Base-by-base conservation (phyloP, 768 basidiomycete species). In the Pisolithus albus region DNA sequence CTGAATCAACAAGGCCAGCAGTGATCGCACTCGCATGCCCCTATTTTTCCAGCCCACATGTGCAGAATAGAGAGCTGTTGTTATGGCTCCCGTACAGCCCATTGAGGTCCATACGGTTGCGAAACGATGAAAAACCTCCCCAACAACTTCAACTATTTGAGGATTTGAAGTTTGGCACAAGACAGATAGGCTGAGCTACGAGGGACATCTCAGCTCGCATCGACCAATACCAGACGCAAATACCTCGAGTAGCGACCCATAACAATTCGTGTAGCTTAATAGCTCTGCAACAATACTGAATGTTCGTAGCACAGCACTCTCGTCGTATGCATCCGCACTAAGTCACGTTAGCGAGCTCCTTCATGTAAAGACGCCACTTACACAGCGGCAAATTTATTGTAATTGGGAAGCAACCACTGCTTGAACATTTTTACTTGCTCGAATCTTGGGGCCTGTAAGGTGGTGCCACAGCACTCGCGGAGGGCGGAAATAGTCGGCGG, bases 21-120 rank as follows among this genome's bases (percentile, higher is more conserved):
- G 68, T 4, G 77, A 72, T 26, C 84, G 81, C 47, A 80, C 83
- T 60, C 83, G 84, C 46, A 80, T 70, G 23, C 87, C 85, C 51
- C 79, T 76, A 15, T 74, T 70, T 60, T 82, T 83, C 79, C 82
- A 86, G 1, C 70, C 63, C 47, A 82, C 75, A 60, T 88, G 81
- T 3, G 83, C 78, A 26, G 73, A 65, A 58, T 82, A 80, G 21
- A 92, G 75, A 0, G 84, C 77, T 7, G 70, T 66, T 2, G 82
- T 74, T 48, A 91, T 82, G 0, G 60, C 67, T 18, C 71, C 69
- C 54, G 78, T 77, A 10, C 69, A 76, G 59, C 86, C 76, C 83
- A 91, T 87, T 53, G 84, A 87, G 11, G 79, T 78, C 88, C 88
- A 92, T 45, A 90, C 82, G 19, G 79, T 76, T 10, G 79, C 75